Conservation (phyloP, 768 basidiomycete genomes). For the Suillus tomentosus region DNA sequence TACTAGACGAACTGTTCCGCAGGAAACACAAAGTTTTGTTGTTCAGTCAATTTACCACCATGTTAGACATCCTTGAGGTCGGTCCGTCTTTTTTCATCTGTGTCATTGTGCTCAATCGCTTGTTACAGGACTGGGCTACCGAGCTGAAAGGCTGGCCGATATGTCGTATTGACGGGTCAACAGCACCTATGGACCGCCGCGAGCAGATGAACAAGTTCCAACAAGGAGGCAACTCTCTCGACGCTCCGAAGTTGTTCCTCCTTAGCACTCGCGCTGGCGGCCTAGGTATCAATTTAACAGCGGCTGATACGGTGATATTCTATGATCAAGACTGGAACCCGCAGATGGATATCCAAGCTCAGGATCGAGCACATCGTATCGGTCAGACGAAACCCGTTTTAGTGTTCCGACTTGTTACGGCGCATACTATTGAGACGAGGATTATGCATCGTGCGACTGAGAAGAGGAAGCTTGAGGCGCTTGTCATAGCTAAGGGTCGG, state of each 20-base stretch:
- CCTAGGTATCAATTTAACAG: constrained; percentile 93
- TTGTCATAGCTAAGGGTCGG: constrained; percentile 91
- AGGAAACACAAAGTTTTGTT: constrained; percentile 83
- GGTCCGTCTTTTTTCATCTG: constrained; percentile 12
- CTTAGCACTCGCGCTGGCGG: constrained; percentile 95
- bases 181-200: constrained; percentile 77
- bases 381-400: constrained; percentile 92
- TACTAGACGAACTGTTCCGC: constrained; percentile 80
- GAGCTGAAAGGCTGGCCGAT: constrained; percentile 81
- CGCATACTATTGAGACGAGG: constrained; percentile 88
- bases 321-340: constrained; percentile 54
- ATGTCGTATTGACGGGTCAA: constrained; percentile 92
- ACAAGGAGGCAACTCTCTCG: constrained; percentile 56
- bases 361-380: constrained; percentile 94
- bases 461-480: constrained; percentile 88
- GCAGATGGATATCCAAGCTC: constrained; percentile 96
- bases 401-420: constrained; percentile 84
- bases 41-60: constrained; percentile 93
- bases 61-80: constrained; percentile 95
- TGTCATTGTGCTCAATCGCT: constrained; percentile 4
- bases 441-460: constrained; percentile 87
- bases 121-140: constrained; percentile 79
- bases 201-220: constrained; percentile 89
- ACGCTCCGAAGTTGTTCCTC: constrained; percentile 78
- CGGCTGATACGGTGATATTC: constrained; percentile 41